Conservation (phyloP, 2,329 filamentous ascomycete species). For the Neocatenulostroma microsporum region DNA sequence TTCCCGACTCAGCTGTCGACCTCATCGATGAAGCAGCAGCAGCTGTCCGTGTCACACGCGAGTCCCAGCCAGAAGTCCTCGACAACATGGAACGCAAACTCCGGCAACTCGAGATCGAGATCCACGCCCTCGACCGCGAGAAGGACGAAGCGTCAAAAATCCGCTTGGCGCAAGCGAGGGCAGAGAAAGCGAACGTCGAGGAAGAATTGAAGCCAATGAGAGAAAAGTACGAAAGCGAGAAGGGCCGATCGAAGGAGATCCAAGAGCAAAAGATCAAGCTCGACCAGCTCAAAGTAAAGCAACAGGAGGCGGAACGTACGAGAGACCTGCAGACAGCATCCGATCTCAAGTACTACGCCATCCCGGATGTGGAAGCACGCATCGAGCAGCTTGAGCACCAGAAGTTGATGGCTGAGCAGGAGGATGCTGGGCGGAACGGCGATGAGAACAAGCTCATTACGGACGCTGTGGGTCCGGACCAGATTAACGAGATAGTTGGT, state of each 20-base stretch:
- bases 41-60: constrained; percentile 88
- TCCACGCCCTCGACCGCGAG: constrained; percentile 86
- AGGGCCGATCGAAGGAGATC: constrained; percentile 81
- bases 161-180: constrained; percentile 72
- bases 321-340: constrained; percentile 81
- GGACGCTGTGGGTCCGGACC: constrained; percentile 88
- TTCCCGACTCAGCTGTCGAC: constrained; percentile 95
- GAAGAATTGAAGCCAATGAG: constrained; percentile 87
- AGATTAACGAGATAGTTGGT: constrained; percentile 97
- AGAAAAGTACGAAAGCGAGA: constrained; percentile 93
- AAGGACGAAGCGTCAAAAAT: constrained; percentile 87
- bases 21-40: constrained; percentile 93
- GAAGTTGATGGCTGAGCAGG: constrained; percentile 70
- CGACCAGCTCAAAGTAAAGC: constrained; percentile 81
- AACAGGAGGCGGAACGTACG: constrained; percentile 83
- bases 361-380: constrained; percentile 75
- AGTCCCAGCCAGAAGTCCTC: constrained; percentile 92
- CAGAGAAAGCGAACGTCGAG: constrained; percentile 87
- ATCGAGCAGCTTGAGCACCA: constrained; percentile 77
- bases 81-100: constrained; percentile 87
- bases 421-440: constrained; percentile 49
- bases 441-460: constrained; percentile 66
- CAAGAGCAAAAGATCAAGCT: constrained; percentile 86
- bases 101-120: constrained; percentile 92
- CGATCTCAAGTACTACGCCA: constrained; percentile 94